These are phyloP conservation scores for Podospora conica DNA, from an alignment of 495 filamentous ascomycete species.

Conservation along the genomic window DNA sequence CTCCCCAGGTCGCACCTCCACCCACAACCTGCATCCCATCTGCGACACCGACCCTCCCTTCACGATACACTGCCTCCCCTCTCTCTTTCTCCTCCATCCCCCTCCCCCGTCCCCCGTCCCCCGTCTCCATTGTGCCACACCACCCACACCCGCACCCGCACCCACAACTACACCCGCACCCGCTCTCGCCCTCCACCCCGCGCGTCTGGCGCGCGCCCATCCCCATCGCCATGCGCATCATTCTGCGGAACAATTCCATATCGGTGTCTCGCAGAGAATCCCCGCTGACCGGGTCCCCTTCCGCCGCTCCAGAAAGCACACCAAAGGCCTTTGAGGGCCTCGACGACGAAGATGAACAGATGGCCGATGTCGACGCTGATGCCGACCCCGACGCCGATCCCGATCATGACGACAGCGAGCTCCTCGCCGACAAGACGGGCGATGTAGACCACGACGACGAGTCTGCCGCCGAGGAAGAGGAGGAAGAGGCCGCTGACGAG, in stretches of 20 bases:
- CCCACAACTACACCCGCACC: not conserved
- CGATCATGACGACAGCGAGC: slow-evolving; percentile 30
- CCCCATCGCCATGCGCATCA: not conserved
- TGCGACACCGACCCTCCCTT: not conserved
- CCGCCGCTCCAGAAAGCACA: slow-evolving; percentile 40
- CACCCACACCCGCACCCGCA: not conserved
- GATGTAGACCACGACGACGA: slow-evolving; percentile 33
- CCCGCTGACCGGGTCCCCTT: slow-evolving; percentile 12
- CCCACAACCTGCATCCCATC: not conserved
- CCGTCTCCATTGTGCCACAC: not conserved
- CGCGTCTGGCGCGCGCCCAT: not conserved
- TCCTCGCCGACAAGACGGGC: slow-evolving; percentile 14
- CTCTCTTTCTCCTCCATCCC: not conserved
- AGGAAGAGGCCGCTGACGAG: slow-evolving; percentile 28
- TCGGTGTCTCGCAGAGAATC: not conserved
- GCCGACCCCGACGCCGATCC: slow-evolving; percentile 15
- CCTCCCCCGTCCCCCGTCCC: not conserved
- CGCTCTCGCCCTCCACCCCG: not conserved
- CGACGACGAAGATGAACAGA: slow-evolving; percentile 46
- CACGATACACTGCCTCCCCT: not conserved
- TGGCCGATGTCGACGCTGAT: slow-evolving; percentile 41
- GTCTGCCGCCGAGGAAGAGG: slow-evolving; percentile 36
- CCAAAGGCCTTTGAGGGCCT: slow-evolving; percentile 42
- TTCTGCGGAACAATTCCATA: not conserved
- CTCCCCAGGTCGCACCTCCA: not conserved